Base-by-base conservation (phyloP, 345 rosid species). In the Corymbia maculata region DNA sequence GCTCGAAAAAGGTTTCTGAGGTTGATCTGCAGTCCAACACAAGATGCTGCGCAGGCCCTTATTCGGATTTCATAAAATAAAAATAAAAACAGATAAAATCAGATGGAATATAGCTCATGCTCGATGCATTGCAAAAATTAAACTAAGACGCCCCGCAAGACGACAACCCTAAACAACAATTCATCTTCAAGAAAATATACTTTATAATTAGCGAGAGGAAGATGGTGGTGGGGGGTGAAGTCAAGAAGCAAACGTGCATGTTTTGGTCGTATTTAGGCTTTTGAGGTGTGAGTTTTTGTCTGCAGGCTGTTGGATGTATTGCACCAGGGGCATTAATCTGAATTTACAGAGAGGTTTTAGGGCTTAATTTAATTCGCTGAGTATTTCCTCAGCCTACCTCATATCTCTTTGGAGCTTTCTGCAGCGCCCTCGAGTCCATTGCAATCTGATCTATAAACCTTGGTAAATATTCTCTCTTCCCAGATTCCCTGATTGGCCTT, bases 231-330 rank as follows among this genome's bases (percentile, higher is more conserved):
- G 84, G 68, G 22, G 1, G 49, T 75, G 66, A 52, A 86, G 87
- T 55, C 0, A 86, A 88, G 84, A 75, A 42, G 49, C 84, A 75
- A 75, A 84, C 57, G 53, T 55, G 53, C 86, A 26, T 24, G 86
- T 53, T 88, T 26, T 79, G 64, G 44, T 88, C 49, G 84, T 75
- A 75, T 88, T 80, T 55, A 85, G 89, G 70, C 89, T 80, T 80
- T 88, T 88, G 89, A 88, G 89, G 89, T 80, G 45, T 14, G 53
- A 10, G 28, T 42, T 79, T 86, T 88, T 88, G 89, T 88, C 44
- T 55, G 86, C 52, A 52, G 86, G 89, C 86, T 44, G 49, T 53
- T 88, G 55, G 89, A 82, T 80, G 86, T 80, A 79, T 80, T 42
- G 51, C 82, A 44, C 24, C 52, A 52, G 52, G 52, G 89, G 70